These are phyloP conservation scores for Vanrija sp. DNA, from an alignment of 1,284 basidiomycete species.

Conservation along the genomic window DNA sequence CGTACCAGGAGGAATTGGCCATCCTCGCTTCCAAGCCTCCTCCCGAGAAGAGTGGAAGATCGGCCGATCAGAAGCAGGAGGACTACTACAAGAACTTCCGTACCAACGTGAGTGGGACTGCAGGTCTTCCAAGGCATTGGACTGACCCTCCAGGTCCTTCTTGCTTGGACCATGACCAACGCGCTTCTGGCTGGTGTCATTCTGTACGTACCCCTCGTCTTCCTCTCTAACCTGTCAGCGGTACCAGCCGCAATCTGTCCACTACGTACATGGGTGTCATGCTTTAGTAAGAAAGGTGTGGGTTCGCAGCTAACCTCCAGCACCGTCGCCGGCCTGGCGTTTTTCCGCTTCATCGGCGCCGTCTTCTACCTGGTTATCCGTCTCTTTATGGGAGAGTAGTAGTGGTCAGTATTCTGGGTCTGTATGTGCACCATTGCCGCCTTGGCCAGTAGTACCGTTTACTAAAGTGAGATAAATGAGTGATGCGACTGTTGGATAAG, in stretches of 20 bases:
- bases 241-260: constrained; percentile 35
- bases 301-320: background rate
- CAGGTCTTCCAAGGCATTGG: background rate
- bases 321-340: constrained; percentile 77
- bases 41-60: constrained; percentile 51
- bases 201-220: constrained; percentile 51
- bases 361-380: constrained; percentile 72
- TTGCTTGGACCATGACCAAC: constrained; percentile 81
- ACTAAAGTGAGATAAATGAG: background rate
- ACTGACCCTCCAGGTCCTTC: constrained; percentile 55
- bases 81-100: constrained; percentile 83
- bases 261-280: constrained; percentile 48
- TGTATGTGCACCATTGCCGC: background rate
- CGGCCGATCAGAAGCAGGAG: constrained; percentile 66
- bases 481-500: background rate
- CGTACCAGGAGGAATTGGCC: constrained; percentile 79
- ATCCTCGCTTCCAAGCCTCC: constrained; percentile 68
- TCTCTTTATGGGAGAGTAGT: constrained; percentile 75
- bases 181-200: constrained; percentile 70
- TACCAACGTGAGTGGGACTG: constrained; percentile 59
- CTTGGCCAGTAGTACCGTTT: background rate
- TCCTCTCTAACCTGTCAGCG: background rate
- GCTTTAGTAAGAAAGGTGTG: constrained; percentile 30
- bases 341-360: constrained; percentile 75
- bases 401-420: background rate